Evolutionary conservation across 768 basidiomycete species (phyloP).

Genomic region (Strobilomyces echinocephalus): DNA sequence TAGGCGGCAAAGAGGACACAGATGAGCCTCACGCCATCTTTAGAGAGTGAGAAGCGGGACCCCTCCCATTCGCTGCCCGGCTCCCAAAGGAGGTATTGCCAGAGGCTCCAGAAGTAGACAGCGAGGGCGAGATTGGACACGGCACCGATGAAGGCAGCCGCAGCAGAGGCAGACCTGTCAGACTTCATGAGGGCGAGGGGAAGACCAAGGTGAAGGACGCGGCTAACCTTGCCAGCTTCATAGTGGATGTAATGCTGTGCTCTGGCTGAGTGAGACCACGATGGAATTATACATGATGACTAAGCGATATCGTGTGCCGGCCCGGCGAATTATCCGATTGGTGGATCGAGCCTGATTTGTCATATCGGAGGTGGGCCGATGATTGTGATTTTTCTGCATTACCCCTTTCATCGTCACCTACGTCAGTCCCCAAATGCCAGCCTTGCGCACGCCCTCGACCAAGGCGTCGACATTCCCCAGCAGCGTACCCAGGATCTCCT

Average conservation of each 20-base stretch:
- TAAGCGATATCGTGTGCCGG: constrained; percentile 2
- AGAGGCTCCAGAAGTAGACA: constrained; percentile 37
- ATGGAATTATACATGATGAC: constrained; percentile 2
- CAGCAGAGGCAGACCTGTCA: constrained; percentile 34
- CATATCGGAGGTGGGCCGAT: neutral
- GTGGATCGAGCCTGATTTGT: neutral
- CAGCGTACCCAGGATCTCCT: constrained; percentile 72
- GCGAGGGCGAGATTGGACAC: constrained; percentile 39
- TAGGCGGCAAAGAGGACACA: constrained; percentile 64
- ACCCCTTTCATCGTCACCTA: constrained; percentile 15
- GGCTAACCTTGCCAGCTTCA: constrained; percentile 1
- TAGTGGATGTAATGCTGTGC: constrained; percentile 8
- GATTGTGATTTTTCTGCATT: neutral
- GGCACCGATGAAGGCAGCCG: constrained; percentile 37
- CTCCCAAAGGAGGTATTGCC: constrained; percentile 44
- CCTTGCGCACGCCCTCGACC: constrained; percentile 81
- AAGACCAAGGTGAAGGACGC: neutral
- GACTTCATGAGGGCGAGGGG: constrained; percentile 3
- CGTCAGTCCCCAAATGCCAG: constrained; percentile 80
- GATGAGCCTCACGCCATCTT: constrained; percentile 42
- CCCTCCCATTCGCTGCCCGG: constrained; percentile 48
- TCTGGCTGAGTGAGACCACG: constrained; percentile 11
- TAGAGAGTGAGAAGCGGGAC: constrained; percentile 36
- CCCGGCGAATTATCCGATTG: neutral
- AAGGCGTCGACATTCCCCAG: constrained; percentile 89